Conservation (phyloP, 495 filamentous ascomycete genomes). For the Aspergillus bridgeri region DNA sequence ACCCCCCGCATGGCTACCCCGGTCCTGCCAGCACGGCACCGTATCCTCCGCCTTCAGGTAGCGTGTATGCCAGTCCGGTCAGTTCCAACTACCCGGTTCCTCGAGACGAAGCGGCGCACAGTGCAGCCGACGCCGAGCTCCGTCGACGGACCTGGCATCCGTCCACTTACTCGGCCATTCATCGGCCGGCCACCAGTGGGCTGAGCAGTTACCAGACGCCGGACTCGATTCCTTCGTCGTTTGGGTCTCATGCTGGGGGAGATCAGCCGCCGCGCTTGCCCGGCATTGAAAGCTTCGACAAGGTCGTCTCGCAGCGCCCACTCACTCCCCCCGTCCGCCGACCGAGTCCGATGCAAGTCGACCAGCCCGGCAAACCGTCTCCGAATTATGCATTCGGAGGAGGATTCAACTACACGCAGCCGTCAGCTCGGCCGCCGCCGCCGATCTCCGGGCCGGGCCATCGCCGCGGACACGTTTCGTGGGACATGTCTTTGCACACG, state of each 20-base stretch:
- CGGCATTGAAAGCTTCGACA: slow-evolving; percentile 88
- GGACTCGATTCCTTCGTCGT: slow-evolving; percentile 52
- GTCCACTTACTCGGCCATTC: slow-evolving; percentile 60
- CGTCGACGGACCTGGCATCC: slow-evolving; percentile 89
- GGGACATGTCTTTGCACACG: slow-evolving; percentile 73
- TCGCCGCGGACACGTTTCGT: slow-evolving; percentile 60
- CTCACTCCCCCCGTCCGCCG: slow-evolving; percentile 60
- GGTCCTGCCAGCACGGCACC: slow-evolving; percentile 42
- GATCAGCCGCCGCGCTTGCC: slow-evolving; percentile 66
- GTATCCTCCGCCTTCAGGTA: slow-evolving; percentile 50
- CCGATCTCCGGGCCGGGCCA: slow-evolving; percentile 54
- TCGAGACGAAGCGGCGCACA: slow-evolving; percentile 59
- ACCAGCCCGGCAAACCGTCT: slow-evolving; percentile 43
- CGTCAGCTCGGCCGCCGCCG: slow-evolving; percentile 44
- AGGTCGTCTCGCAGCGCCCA: slow-evolving; percentile 54
- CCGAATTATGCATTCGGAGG: slow-evolving; percentile 31
- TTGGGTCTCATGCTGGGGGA: slow-evolving; percentile 42
- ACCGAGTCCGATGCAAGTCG: slow-evolving; percentile 67
- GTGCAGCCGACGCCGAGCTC: slow-evolving; percentile 68
- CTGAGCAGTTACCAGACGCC: slow-evolving; percentile 58
- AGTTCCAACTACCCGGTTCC: slow-evolving; percentile 60
- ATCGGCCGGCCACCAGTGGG: slow-evolving; percentile 58
- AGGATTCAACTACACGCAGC: slow-evolving; percentile 46
- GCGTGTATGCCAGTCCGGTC: slow-evolving; percentile 69
- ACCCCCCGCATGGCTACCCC: slow-evolving; percentile 54